Evolutionary conservation across 495 filamentous ascomycete species (phyloP), one percentile per base, ranked within the genome.

Genomic region (Aspergillus asperescens): DNA sequence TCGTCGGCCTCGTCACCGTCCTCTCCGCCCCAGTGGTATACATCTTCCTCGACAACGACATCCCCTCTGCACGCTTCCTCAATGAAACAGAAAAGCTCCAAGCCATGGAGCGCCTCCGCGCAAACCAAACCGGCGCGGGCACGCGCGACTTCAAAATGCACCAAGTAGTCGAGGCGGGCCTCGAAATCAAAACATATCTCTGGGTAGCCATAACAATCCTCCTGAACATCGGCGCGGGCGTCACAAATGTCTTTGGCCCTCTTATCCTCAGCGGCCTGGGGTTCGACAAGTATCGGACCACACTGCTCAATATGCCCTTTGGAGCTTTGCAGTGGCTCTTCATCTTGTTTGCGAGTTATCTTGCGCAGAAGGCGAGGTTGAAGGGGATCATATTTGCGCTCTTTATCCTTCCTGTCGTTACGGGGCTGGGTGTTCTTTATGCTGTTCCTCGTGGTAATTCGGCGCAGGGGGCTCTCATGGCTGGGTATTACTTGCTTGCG

Each of bases 401-500:
- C 4, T 68, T 85, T 37, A 65, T 81, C 46, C 44, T 80, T 0
- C 81, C 81, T 2, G 78, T 84, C 0, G 63, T 86, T 8, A 73
- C 70, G 0, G 83, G 83, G 1, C 64, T 85, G 0, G 69, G 73
- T 0, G 63, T 85, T 31, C 66, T 85, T 0, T 83, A 83, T 54
- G 69, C 70, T 5, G 51, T 85, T 0, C 67, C 76, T 0, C 73
- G 75, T 4, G 70, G 55, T 16, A 55, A 63, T 13, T 52, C 64
- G 0, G 57, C 75, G 5, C 69, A 72, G 10, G 68, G 71, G 1
- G 57, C 71, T 0, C 52, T 82, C 22, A 72, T 85, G 18, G 74
- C 68, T 0, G 82, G 77, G 0, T 87, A 83, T 56, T 87, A 86
- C 53, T 65, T 85, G 1, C 74, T 84, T 1, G 74, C 80, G 0